Evolutionary conservation across 2,329 filamentous ascomycete species (phyloP).

Genomic region (Didymella lethalis): DNA sequence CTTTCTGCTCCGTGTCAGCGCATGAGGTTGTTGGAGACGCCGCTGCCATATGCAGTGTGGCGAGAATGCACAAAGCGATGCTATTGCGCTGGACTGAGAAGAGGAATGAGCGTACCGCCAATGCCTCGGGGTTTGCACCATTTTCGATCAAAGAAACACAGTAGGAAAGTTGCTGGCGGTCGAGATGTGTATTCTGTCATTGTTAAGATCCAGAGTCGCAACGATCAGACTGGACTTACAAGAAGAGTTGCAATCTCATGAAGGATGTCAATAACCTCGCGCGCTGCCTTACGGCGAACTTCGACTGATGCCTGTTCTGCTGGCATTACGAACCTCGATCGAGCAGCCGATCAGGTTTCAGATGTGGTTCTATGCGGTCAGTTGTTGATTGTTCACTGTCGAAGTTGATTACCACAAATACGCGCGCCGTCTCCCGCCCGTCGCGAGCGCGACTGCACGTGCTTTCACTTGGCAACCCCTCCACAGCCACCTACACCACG

Average conservation of each 20-base stretch:
- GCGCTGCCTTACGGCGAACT: conserved; percentile 75
- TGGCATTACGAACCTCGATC: conserved; percentile 21
- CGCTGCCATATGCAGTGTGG: not conserved
- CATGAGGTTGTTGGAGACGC: not conserved
- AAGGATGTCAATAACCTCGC: conserved; percentile 81
- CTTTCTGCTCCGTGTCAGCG: conserved; percentile 48
- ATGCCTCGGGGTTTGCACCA: conserved; percentile 92
- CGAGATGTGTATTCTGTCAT: conserved; percentile 86
- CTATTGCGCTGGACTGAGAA: not conserved
- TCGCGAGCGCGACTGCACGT: conserved; percentile 14
- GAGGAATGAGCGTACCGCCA: conserved; percentile 73
- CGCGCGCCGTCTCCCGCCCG: not conserved
- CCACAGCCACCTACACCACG: conserved; percentile 5
- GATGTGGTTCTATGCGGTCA: not conserved
- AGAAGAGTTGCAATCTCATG: conserved; percentile 89
- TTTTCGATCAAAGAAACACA: conserved; percentile 98
- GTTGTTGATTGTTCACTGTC: conserved; percentile 3
- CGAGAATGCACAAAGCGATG: not conserved
- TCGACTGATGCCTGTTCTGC: conserved; percentile 42
- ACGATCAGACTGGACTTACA: conserved; percentile 60
- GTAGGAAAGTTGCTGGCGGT: conserved; percentile 87
- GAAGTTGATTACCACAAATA: conserved; percentile 3
- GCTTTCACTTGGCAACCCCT: conserved; percentile 20
- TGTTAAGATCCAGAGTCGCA: not conserved
- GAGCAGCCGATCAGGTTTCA: not conserved